Evolutionary conservation across 306 rosid genomes (phyloP).

Genomic region (Cucurbita argyrosperma): DNA sequence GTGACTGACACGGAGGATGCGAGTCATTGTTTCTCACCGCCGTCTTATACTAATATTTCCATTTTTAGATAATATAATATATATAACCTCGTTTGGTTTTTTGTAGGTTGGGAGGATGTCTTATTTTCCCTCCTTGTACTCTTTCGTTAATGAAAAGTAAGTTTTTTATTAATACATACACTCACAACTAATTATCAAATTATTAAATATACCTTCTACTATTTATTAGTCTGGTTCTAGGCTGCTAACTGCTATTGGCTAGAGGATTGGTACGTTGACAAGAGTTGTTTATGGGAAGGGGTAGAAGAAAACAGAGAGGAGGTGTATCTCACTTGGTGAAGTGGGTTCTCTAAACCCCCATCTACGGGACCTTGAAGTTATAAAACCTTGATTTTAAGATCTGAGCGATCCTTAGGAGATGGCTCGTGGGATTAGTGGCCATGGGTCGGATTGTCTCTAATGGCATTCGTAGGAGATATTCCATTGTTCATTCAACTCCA

Average conservation of each 20-base stretch:
- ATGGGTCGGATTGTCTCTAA: background rate
- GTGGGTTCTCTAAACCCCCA: background rate
- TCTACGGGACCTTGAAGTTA: background rate
- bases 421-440: background rate
- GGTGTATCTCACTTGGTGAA: background rate
- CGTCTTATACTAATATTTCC: background rate
- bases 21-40: background rate
- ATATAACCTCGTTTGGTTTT: background rate
- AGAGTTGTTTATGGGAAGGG: background rate
- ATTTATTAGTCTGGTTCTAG: background rate
- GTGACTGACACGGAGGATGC: background rate
- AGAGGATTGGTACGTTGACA: background rate
- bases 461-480: background rate
- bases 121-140: conserved; percentile 1
- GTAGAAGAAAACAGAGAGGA: background rate
- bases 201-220: background rate
- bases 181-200: background rate
- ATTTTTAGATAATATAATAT: background rate
- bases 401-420: background rate
- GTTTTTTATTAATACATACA: background rate
- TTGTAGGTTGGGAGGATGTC: background rate
- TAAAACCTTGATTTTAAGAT: background rate
- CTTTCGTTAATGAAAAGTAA: background rate
- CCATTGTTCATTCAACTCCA: background rate
- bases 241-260: background rate